These are phyloP conservation scores for Solanum bulbocastanum DNA, from an alignment of 257 asterid genomes.

Conservation along the genomic window DNA sequence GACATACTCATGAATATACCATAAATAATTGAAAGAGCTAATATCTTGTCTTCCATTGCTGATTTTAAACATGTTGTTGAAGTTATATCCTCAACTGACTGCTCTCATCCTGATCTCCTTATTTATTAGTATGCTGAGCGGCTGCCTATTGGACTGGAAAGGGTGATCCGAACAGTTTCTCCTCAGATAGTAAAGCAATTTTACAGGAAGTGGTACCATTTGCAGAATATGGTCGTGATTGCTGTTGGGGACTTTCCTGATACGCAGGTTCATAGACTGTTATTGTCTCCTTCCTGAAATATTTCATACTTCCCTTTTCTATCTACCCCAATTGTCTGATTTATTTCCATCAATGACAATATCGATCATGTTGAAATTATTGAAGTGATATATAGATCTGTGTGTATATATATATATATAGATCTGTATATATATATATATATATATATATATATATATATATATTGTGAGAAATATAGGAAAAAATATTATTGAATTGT, in stretches of 20 bases:
- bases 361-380: not conserved
- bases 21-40: not conserved
- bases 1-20: not conserved
- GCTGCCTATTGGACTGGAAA: slow-evolving; percentile 80
- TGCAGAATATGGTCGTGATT: slow-evolving; percentile 89
- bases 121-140: slow-evolving; percentile 82
- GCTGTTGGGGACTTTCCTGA: slow-evolving; percentile 94
- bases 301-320: not conserved
- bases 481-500: no score
- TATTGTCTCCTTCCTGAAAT: not conserved
- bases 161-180: slow-evolving; percentile 71
- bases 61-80: not conserved
- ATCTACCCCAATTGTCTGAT: not conserved
- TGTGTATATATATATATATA: not conserved
- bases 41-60: not conserved
- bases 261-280: slow-evolving; percentile 42
- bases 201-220: slow-evolving; percentile 77
- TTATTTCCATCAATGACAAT: not conserved
- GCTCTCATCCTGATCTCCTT: not conserved
- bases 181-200: slow-evolving; percentile 70
- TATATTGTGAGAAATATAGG: no score
- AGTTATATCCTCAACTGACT: not conserved
- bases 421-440: no score
- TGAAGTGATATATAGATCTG: not conserved
- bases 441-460: no score